phyloP scores from a whole-genome alignment of 2,329 filamentous ascomycete genomes.

The Nemania serpens region DNA sequence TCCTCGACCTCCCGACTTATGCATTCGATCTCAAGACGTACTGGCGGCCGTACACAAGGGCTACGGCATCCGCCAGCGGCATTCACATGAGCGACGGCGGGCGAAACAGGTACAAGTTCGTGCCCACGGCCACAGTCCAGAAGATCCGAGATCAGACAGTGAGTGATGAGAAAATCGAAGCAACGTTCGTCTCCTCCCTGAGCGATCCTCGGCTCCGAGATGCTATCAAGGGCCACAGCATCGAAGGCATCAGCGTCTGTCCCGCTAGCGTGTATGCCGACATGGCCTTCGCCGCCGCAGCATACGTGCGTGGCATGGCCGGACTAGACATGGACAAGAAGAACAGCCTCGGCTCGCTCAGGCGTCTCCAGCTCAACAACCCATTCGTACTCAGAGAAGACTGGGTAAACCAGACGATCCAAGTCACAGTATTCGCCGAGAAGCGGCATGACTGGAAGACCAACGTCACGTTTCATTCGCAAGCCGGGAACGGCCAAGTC shows the following conservation, averaged over 20 bases:
- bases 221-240: conserved; percentile 21
- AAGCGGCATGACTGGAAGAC: conserved; percentile 12
- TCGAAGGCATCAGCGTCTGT: conserved; percentile 23
- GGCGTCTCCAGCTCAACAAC: conserved; percentile 10
- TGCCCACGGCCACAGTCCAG: conserved; percentile 23
- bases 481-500: conserved; percentile 3
- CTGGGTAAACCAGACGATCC: conserved; percentile 5
- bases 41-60: conserved; percentile 24
- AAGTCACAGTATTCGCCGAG: conserved; percentile 12
- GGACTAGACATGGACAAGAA: neutral
- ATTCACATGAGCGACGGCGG: conserved; percentile 5
- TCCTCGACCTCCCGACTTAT: conserved; percentile 27
- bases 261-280: conserved; percentile 28
- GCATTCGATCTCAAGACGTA: conserved; percentile 21
- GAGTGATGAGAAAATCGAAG: conserved; percentile 10
- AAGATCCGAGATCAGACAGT: conserved; percentile 9
- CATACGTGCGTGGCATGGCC: conserved; percentile 12
- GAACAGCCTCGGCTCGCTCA: neutral
- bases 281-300: conserved; percentile 27
- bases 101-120: neutral
- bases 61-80: conserved; percentile 9
- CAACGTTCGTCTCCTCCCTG: conserved; percentile 22
- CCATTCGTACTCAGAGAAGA: conserved; percentile 22
- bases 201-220: conserved; percentile 12
- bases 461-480: conserved; percentile 16